Evolutionary conservation across 768 basidiomycete species (phyloP).

Genomic region (Crepidotus variabilis): DNA sequence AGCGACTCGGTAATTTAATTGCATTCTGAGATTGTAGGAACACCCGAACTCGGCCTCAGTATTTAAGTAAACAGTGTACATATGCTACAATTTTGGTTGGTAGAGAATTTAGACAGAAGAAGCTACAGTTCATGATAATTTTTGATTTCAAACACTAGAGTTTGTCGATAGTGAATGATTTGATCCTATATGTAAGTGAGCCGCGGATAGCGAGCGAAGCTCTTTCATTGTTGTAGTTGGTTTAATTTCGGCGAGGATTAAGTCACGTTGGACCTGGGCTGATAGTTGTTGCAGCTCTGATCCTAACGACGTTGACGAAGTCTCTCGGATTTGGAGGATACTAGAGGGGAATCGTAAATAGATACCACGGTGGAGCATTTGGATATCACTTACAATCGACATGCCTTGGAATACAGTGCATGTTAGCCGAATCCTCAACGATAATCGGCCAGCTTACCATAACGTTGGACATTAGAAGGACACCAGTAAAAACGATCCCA

Average conservation of each 20-base stretch:
- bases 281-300: background rate
- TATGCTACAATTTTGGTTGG: too few relatives aligned
- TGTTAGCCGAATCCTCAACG: background rate
- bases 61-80: too few relatives aligned
- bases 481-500: background rate
- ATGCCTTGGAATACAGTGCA: conserved; percentile 1
- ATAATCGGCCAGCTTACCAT: background rate
- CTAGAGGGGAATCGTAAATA: background rate
- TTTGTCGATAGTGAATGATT: too few relatives aligned
- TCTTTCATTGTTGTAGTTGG: too few relatives aligned
- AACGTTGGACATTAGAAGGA: background rate
- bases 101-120: too few relatives aligned
- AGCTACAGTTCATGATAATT: too few relatives aligned
- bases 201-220: too few relatives aligned
- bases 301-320: background rate
- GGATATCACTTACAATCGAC: conserved; percentile 6
- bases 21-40: too few relatives aligned
- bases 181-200: too few relatives aligned
- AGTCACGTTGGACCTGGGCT: background rate
- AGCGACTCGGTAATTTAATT: too few relatives aligned
- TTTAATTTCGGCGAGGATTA: background rate
- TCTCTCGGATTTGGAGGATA: background rate
- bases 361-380: background rate
- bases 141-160: too few relatives aligned
- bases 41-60: too few relatives aligned